phyloP scores from a whole-genome alignment of 1,284 basidiomycete genomes.

The Violaceomyces palustris region DNA sequence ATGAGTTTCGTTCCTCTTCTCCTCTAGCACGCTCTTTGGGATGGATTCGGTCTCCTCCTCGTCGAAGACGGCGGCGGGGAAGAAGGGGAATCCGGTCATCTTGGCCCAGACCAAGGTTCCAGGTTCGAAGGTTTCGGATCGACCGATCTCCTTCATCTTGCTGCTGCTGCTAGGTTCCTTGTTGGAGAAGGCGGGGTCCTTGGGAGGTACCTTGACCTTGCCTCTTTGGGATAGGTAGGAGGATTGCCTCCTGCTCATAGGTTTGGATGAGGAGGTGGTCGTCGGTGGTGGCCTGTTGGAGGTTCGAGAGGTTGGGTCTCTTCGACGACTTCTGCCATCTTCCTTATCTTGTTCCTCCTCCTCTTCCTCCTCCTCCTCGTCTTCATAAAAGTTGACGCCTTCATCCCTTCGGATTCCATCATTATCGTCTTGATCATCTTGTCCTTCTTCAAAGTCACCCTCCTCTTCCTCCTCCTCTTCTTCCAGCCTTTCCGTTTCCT shows the following conservation, averaged over 20 bases:
- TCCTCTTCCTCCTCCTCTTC: slow-evolving; percentile 6
- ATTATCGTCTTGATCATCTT: slow-evolving; percentile 1
- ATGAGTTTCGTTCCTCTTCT: not conserved
- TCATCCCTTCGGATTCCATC: not conserved
- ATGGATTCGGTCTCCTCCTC: not conserved
- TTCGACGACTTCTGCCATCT: too few species aligned
- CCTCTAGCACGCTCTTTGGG: not conserved
- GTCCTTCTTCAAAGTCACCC: not conserved
- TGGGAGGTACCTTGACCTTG: too few species aligned
- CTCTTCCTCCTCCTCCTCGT: not conserved
- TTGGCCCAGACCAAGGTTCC: slow-evolving; percentile 28
- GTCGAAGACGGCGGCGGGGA: slow-evolving; percentile 8
- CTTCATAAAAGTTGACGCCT: not conserved
- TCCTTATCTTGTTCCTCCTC: not conserved
- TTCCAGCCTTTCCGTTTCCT: slow-evolving; percentile 13
- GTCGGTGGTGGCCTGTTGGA: too few species aligned
- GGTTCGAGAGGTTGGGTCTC: too few species aligned
- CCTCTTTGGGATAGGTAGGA: too few species aligned
- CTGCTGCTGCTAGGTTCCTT: too few species aligned
- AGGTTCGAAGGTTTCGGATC: too few species aligned
- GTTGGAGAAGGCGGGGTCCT: too few species aligned
- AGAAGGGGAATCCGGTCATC: slow-evolving; percentile 13
- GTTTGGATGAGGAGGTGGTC: too few species aligned
- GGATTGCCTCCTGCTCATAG: too few species aligned
- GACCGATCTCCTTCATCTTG: too few species aligned